Evolutionary conservation across 164 flowering plant species (phyloP).

Genomic region (Echeveria elegans): DNA sequence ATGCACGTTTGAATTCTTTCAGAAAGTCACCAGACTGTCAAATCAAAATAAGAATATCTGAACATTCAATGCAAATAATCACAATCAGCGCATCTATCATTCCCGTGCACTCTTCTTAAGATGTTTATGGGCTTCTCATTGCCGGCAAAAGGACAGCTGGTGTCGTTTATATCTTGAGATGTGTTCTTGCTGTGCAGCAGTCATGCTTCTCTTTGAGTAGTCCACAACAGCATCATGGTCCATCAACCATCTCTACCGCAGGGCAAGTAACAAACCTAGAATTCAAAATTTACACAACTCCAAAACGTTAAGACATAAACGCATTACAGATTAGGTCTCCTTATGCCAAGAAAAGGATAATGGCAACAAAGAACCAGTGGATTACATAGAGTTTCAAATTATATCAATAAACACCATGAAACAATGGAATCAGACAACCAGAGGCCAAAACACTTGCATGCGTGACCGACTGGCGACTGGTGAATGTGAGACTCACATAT

Average conservation of each 20-base stretch:
- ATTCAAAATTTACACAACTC: too few species aligned
- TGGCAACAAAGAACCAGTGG: too few species aligned
- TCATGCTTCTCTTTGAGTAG: constrained; percentile 35
- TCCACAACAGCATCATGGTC: constrained; percentile 54
- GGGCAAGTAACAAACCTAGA: constrained; percentile 88
- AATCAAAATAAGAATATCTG: too few species aligned
- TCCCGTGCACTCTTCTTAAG: constrained; percentile 66
- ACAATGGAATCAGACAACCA: too few species aligned
- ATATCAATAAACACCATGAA: neutral
- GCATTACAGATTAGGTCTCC: too few species aligned
- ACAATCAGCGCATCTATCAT: constrained; percentile 98
- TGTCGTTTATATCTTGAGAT: constrained; percentile 39
- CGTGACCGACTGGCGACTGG: neutral
- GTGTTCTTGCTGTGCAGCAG: constrained; percentile 42
- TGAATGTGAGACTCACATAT: neutral
- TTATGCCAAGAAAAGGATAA: too few species aligned
- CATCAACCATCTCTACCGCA: constrained; percentile 89
- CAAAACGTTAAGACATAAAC: neutral
- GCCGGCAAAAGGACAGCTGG: constrained; percentile 37
- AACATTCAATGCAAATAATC: too few species aligned
- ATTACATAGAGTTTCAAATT: too few species aligned
- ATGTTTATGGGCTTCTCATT: constrained; percentile 75
- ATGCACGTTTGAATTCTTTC: too few species aligned
- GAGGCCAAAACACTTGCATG: too few species aligned
- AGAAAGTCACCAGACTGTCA: too few species aligned